Base-by-base conservation (phyloP, 306 rosid genomes). In the Quercus variabilis region DNA sequence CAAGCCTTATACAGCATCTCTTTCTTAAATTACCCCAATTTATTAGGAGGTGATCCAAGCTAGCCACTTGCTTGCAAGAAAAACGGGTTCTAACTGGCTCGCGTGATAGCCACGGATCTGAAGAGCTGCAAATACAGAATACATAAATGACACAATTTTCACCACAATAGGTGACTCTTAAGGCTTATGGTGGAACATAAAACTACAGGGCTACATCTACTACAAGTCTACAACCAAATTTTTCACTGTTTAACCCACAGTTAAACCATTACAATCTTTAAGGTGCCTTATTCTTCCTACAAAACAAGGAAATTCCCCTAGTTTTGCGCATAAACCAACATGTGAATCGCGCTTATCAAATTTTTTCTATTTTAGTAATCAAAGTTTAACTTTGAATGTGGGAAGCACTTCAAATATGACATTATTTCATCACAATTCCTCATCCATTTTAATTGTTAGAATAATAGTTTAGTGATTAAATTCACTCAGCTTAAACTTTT, bases 1-100 rank as follows among this genome's bases (percentile, higher is more conserved):
- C 87, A 75, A 85, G 81, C 69, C 81, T 86, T 30, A 74, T 62
- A 73, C 87, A 81, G 77, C 91, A 86, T 71, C 91, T 89, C 87
- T 88, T 90, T 86, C 88, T 89, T 71, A 92, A 81, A 82, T 79
- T 87, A 43, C 94, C 88, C 94, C 90, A 89, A 81, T 88, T 87
- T 74, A 88, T 85, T 41, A 84, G 67, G 55, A 88, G 69, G 52
- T 65, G 83, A 74, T 83, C 90, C 79, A 87, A 88, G 28, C 79
- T 74, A 2, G 83, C 84, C 51, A 77, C 87, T 72, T 88, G 90
- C 81, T 82, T 80, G 69, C 85, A 84, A 9, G 86, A 74, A 75
- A 49, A 71, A 68, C 59, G 75, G 67, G 81, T 78, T 64, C 83
- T 87, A 65, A 63, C 59, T 6, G 82, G 56, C 33, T 74, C 77